Evolutionary conservation across 768 basidiomycete species (phyloP), one percentile per base, ranked within the genome.

Genomic region (Pleurotus salmoneostramineus): DNA sequence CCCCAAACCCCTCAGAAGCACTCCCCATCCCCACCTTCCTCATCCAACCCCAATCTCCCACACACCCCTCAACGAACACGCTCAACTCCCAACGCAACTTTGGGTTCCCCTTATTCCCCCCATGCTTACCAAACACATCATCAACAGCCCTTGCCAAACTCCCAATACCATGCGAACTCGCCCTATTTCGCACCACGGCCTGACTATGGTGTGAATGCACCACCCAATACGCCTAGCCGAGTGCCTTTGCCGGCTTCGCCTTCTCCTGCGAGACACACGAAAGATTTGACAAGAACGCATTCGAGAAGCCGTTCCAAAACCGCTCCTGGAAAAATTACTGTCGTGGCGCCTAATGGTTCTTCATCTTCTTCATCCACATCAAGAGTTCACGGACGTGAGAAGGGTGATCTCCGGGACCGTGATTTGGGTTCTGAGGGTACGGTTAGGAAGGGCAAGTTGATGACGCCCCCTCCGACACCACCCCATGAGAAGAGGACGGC

Each of bases 261-360:
- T 49, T 31, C 33, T 27, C 48, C 27, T 49, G 27, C 27, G 15
- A 10, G 33, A 11, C 27, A 49, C 33, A 8, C 21, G 27, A n/a
- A 14, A 27, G 21, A 27, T 47, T 8, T 8, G 14, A 7, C 21
- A 17, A 8, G 21, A 8, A 32, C 15, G 6, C 52, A 55, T 43
- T 40, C 36, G 52, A 40, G 52, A 40, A 42, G n/a, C 8, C 36
- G 52, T 35, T 55, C 52, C 37, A 43, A 40, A 40, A 55, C 52
- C 7, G 40, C 27, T 4, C 52, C 52, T 40, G 15, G 48, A 8
- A 8, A 11, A 27, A 27, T 27, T 27, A 27, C 21, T 17, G 31
- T 32, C 33, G 6, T 32, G 17, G 48, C 6, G 5, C 10, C 10
- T 11, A 31, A 15, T 32, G n/a, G 45, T 47, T 7, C 7, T n/a